Base-by-base conservation (phyloP, 2,329 filamentous ascomycete genomes). In the Stromatinia cepivora region DNA sequence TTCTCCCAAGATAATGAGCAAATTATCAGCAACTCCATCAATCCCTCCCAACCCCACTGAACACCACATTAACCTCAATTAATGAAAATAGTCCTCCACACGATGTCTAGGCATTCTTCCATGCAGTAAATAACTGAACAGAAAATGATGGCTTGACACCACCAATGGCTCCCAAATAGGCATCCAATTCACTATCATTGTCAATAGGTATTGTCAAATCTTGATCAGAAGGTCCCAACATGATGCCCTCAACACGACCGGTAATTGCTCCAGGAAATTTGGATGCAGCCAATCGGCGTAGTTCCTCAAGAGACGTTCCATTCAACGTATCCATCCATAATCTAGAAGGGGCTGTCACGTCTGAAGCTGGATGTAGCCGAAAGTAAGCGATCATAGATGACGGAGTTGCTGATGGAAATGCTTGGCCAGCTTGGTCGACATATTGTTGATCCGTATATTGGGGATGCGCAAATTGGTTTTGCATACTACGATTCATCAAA, bases 121-220 rank as follows among this genome's bases (percentile, higher is more conserved):
- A 79, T 22, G 71, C 73, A 59, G 65, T 61, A 42, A 78, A 72
- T 50, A 79, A 69, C 59, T 78, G 76, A 28, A 78, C 77, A 31
- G 72, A 70, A 61, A 79, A 79, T 7, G 74, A 74, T 11, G 77
- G 76, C 71, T 79, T 79, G 2, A 78, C 73, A 8, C 76, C 76
- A 42, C 70, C 70, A 34, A 78, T 77, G 36, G 92, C 89, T 59
- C 85, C 83, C 73, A 95, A 79, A 79, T 94, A 94, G 0, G 89
- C 89, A 70, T 85, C 85, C 71, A 95, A 78, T 80, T 94, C 91
- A 71, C 88, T 86, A 74, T 94, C 90, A 53, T 88, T 84, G 67
- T 89, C 88, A 74, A 94, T 89, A 68, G 84, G 81, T 75, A 92
- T 85, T 22, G 82, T 82, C 57, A 91, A 82, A 76, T 92, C 90